Evolutionary conservation across 2,329 filamentous ascomycete genomes (phyloP), one percentile per base, ranked within the genome.

Genomic region (Aspergillus quadricinctus): DNA sequence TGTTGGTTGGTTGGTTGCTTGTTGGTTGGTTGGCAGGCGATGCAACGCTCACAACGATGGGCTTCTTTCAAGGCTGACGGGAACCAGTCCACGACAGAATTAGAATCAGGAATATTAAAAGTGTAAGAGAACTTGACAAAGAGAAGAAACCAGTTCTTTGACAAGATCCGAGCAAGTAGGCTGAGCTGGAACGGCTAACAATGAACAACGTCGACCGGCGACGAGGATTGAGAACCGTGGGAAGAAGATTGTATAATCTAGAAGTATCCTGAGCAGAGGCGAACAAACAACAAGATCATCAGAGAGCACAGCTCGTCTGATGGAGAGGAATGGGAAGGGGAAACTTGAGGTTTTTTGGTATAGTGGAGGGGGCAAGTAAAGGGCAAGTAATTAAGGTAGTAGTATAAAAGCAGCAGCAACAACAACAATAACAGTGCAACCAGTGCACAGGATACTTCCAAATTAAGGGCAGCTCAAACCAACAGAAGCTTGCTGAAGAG

Each of bases 401-500:
- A 54, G 51, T 61, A 54, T 61, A 65, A 62, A 63, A 63, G 72
- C 72, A 73, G 68, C 66, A 72, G 72, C 68, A 72, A 74, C 66
- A 71, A 67, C 68, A 67, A 63, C 64, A 66, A 74, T 69, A 72
- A 69, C 75, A 62, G 66, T 69, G 67, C 72, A 74, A 65, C 72
- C 72, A 74, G 72, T 74, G 71, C 72, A 70, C 66, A 67, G 70
- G 66, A 66, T 71, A 67, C 61, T 61, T 68, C 64, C 64, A 75
- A 80, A 78, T 78, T 80, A 70, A 68, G 65, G 69, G 69, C 74
- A 75, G 71, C 71, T 73, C 71, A 61, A 65, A 71, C 61, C 66
- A 67, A 70, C 67, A 67, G 64, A 66, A 62, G 78, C 85, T 88
- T 88, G 86, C 86, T 87, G 80, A 80, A 80, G 85, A 84, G 78